Evolutionary conservation across 106 monocot species (phyloP).

Genomic region (Allium sativum): DNA sequence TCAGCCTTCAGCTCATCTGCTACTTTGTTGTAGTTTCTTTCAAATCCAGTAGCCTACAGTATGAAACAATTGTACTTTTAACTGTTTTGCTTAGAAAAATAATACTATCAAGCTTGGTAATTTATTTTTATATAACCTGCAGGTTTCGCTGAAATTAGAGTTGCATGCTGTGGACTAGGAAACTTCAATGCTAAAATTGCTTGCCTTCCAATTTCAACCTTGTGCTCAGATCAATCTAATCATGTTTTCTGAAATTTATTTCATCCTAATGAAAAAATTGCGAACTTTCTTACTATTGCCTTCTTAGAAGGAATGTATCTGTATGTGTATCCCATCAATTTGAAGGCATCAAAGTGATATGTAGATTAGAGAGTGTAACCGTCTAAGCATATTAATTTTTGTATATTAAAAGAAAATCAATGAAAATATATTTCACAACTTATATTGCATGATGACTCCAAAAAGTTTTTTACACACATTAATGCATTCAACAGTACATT

Average conservation of each 20-base stretch:
- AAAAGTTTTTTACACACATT: too few species aligned
- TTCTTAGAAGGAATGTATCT: constrained; percentile 18
- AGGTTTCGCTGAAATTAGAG: constrained; percentile 42
- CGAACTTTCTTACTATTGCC: constrained; percentile 1
- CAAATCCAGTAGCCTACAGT: constrained; percentile 25
- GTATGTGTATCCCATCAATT: constrained; percentile 20
- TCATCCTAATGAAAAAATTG: constrained; percentile 31
- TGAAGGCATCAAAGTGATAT: constrained; percentile 16
- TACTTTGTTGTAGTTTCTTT: constrained; percentile 18
- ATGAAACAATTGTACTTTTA: not conserved
- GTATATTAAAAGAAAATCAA: too few species aligned
- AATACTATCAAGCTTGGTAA: not conserved
- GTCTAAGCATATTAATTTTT: too few species aligned
- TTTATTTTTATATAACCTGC: not conserved
- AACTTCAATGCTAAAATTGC: constrained; percentile 29
- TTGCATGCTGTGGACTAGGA: constrained; percentile 47
- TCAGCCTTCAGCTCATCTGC: constrained; percentile 31
- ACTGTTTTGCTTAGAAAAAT: not conserved
- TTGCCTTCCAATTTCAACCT: constrained; percentile 28
- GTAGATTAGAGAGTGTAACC: too few species aligned
- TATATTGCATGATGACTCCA: too few species aligned
- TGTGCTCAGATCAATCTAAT: constrained; percentile 27
- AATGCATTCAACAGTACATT: too few species aligned
- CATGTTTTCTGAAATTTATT: constrained; percentile 43
- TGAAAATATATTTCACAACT: too few species aligned